Evolutionary conservation across 371 early-diverging fungal genomes (phyloP), one percentile per base, ranked within the genome.

Genomic region (Rhizopus arrhizus): DNA sequence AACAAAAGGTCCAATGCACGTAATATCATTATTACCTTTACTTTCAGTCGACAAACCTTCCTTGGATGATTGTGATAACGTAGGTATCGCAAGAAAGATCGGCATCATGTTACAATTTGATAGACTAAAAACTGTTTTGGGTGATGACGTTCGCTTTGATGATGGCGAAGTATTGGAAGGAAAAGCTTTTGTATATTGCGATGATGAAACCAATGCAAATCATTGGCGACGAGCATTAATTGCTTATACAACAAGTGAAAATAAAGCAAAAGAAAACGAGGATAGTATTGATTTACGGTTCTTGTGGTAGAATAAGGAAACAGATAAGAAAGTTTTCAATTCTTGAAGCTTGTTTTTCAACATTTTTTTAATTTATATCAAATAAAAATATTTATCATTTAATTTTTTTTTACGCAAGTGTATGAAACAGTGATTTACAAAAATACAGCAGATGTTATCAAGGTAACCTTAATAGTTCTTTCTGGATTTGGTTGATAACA

Each of bases 61-160:
- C 0, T 7, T 67, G 5, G 67, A 67, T 34, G 67, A 67, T 47
- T 67, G 63, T 58, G 67, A 67, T 56, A 54, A 62, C 29, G 41
- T 59, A 0, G 63, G 67, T 11, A 53, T 66, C 15, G 52, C 66
- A 10, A 53, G 66, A 57, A 66, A 66, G 43, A 58, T 58, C 0
- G 66, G 61, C 0, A 56, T 66, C 13, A 57, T 66, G 53, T 22
- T 66, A 4, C 61, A 66, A 15, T 66, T 66, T 31, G 53, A 66
- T 29, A 43, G 57, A 31, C 50, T 15, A 28, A 45, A 34, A 12
- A 56, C 65, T 36, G 38, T 60, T 3, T 45, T 60, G 11, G 46
- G 50, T 16, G 56, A 59, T 33, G 55, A 49, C 35, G 65, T 65
- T 13, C 52, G 60, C n/a, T 46, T 65, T 6, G 65, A 60, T 12